Conservation (phyloP, 495 filamentous ascomycete genomes). For the Penicillium parvum region DNA sequence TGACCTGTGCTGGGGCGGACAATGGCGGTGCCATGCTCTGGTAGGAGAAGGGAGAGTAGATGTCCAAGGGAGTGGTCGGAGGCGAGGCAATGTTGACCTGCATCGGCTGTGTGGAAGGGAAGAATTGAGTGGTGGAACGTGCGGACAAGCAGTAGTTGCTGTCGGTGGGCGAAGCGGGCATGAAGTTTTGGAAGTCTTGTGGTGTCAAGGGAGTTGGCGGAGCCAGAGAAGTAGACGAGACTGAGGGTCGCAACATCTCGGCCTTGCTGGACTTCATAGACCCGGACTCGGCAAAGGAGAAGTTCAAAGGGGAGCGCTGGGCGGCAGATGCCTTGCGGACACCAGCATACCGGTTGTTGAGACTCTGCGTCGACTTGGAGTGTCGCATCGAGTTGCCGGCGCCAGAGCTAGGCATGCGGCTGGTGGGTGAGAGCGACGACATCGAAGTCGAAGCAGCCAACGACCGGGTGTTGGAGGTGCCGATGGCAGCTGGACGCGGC, state of each 20-base stretch:
- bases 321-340: conserved; percentile 47
- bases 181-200: conserved; percentile 42
- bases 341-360: conserved; percentile 48
- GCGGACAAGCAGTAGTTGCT: conserved; percentile 40
- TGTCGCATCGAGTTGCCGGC: conserved; percentile 42
- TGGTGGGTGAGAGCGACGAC: conserved; percentile 38
- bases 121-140: conserved; percentile 34
- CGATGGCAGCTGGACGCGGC: conserved; percentile 50
- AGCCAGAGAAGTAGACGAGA: conserved; percentile 37
- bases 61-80: conserved; percentile 40
- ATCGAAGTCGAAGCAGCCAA: conserved; percentile 39
- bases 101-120: conserved; percentile 42
- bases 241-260: conserved; percentile 39
- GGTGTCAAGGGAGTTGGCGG: conserved; percentile 47
- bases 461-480: conserved; percentile 36
- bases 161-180: conserved; percentile 38
- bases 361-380: conserved; percentile 50
- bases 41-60: conserved; percentile 40
- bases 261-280: conserved; percentile 37
- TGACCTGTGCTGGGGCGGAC: conserved; percentile 45
- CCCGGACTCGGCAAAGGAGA: conserved; percentile 45
- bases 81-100: conserved; percentile 47
- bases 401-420: conserved; percentile 34
- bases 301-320: conserved; percentile 52
- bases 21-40: conserved; percentile 38